Conservation (phyloP, 441 rosid species). For the Viola pubescens region DNA sequence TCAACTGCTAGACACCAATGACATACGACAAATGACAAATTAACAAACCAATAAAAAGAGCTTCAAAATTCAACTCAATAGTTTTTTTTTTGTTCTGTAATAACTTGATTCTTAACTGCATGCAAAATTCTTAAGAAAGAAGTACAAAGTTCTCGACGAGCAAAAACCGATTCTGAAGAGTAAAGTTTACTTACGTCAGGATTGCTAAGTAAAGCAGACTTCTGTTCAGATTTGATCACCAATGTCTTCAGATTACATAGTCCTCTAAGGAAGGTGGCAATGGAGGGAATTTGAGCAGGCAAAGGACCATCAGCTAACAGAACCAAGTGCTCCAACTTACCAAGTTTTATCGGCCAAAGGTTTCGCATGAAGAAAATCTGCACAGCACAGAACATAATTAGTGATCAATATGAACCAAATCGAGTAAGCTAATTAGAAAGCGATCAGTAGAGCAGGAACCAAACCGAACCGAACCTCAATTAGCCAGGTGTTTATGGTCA, state of each 20-base stretch:
- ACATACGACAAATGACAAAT: no score
- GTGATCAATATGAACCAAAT: neutral
- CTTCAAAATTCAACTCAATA: no score
- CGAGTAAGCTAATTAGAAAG: neutral
- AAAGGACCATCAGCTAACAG: constrained; percentile 4
- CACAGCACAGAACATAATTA: neutral
- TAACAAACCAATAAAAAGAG: no score
- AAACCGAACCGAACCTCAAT: constrained; percentile 17
- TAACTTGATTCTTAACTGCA: no score
- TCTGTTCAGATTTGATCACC: constrained; percentile 3
- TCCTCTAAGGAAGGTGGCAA: constrained; percentile 18
- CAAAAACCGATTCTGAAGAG: no score
- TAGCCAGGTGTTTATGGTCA: constrained; percentile 16
- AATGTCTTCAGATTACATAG: constrained; percentile 12
- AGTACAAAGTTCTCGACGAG: no score
- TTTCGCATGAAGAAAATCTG: constrained; percentile 19
- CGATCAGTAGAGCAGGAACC: neutral
- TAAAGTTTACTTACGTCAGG: constrained; percentile 10
- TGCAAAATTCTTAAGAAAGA: no score
- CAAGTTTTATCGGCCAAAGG: constrained; percentile 3
- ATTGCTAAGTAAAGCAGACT: neutral
- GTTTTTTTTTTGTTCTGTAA: no score
- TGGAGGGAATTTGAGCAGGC: constrained; percentile 1
- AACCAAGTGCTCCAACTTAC: constrained; percentile 6
- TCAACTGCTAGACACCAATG: no score